phyloP scores from a whole-genome alignment of 352 stramenopile genomes.

The Globisporangium okanoganense region DNA sequence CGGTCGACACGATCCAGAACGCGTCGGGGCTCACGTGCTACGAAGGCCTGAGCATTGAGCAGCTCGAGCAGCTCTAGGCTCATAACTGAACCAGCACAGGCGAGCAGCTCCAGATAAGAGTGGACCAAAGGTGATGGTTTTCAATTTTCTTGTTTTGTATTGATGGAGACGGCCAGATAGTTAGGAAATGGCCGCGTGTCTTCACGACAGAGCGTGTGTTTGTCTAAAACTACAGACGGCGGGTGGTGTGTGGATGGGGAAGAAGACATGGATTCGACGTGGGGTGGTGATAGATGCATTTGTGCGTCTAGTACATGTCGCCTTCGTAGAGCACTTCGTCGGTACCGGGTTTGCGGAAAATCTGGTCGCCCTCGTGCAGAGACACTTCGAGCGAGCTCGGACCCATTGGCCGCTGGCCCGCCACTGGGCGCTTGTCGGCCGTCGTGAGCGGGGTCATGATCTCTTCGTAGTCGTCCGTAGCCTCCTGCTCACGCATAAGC shows the following conservation, averaged over 20 bases:
- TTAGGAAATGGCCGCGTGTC: background rate
- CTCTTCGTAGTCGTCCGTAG: conserved; percentile 88
- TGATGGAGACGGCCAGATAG: background rate
- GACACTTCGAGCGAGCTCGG: conserved; percentile 72
- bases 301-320: conserved; percentile 77
- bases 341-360: conserved; percentile 73
- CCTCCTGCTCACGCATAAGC: conserved; percentile 85
- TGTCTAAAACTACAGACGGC: conserved; percentile 21
- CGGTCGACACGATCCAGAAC: conserved; percentile 91
- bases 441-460: conserved; percentile 87
- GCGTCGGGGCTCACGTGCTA: conserved; percentile 91
- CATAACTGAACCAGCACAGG: background rate
- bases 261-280: background rate
- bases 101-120: background rate
- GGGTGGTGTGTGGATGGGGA: background rate
- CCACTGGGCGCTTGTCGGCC: conserved; percentile 55
- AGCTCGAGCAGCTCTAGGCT: conserved; percentile 28
- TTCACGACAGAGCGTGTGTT: background rate
- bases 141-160: conserved; percentile 2
- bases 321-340: conserved; percentile 86
- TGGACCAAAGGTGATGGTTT: background rate
- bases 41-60: conserved; percentile 81
- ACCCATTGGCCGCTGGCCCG: conserved; percentile 48
- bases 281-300: background rate
- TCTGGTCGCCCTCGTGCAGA: conserved; percentile 85